A percentile compares a stretch with the other conserved stretches of the same genome.
Evolutionary conservation across 1,284 basidiomycete species (phyloP).

Genomic region (Austroboletus rostrupii): DNA sequence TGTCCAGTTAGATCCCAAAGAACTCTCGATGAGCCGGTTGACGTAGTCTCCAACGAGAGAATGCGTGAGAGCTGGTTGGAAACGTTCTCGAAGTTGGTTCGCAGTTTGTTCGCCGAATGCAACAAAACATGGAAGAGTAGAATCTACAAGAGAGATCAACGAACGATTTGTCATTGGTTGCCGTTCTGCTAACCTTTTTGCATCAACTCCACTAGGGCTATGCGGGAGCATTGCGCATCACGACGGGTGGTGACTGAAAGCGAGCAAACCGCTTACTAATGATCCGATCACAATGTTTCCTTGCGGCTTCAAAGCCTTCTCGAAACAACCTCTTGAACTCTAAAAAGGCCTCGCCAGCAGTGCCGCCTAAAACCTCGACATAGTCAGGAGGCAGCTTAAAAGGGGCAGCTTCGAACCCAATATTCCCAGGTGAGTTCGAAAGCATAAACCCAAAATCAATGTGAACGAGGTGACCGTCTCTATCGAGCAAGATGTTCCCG

Average conservation of each 20-base stretch:
- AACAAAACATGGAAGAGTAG: slow-evolving; percentile 88
- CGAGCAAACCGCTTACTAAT: slow-evolving; percentile 63
- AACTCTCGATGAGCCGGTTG: slow-evolving; percentile 82
- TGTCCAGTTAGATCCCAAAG: slow-evolving; percentile 90
- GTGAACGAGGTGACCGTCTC: slow-evolving; percentile 91
- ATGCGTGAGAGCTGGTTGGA: slow-evolving; percentile 88
- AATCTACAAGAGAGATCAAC: slow-evolving; percentile 53
- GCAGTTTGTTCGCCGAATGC: slow-evolving; percentile 91
- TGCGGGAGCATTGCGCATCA: slow-evolving; percentile 4
- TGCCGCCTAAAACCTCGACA: slow-evolving; percentile 92
- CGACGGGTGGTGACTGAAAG: slow-evolving; percentile 1
- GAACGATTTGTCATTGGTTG: not conserved
- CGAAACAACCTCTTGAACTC: slow-evolving; percentile 89
- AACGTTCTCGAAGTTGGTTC: slow-evolving; percentile 83
- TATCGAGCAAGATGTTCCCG: slow-evolving; percentile 95
- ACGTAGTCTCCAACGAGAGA: slow-evolving; percentile 86
- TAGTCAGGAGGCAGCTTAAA: slow-evolving; percentile 97
- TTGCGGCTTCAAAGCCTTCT: slow-evolving; percentile 88
- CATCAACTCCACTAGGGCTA: slow-evolving; percentile 94
- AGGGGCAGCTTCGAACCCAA: slow-evolving; percentile 97
- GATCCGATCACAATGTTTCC: slow-evolving; percentile 96
- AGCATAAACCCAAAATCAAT: slow-evolving; percentile 99
- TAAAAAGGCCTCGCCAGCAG: slow-evolving; percentile 71
- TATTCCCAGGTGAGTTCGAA: slow-evolving; percentile 93
- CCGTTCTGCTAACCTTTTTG: slow-evolving; percentile 71